Percentiles rank a stretch among this genome's conserved stretches.
phyloP scores from a whole-genome alignment of 2,329 filamentous ascomycete genomes.

The Ophiostoma tasmaniense region DNA sequence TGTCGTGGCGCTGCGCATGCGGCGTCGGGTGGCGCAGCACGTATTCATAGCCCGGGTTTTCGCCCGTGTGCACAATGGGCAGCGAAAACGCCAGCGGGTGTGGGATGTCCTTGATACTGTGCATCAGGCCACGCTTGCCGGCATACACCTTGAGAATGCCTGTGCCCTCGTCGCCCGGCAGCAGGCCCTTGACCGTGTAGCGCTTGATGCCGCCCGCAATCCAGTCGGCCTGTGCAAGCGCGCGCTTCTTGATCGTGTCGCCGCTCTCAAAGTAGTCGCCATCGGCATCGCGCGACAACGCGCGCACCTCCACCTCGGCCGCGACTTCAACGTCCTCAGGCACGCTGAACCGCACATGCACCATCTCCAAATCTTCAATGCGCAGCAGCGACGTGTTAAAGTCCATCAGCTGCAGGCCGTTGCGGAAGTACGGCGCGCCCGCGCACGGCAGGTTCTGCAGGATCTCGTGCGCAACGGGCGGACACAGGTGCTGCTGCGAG shows the following conservation, averaged over 20 bases:
- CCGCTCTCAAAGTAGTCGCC: constrained; percentile 92
- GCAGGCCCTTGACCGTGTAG: constrained; percentile 84
- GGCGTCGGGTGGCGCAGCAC: constrained; percentile 88
- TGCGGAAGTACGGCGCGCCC: constrained; percentile 81
- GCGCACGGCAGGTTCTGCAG: constrained; percentile 78
- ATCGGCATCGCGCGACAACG: constrained; percentile 72
- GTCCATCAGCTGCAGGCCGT: constrained; percentile 68
- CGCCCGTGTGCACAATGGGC: constrained; percentile 82
- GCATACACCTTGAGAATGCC: constrained; percentile 87
- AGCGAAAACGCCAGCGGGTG: constrained; percentile 82
- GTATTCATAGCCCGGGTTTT: constrained; percentile 92
- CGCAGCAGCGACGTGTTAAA: constrained; percentile 83
- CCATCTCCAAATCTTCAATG: constrained; percentile 87
- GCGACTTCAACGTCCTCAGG: constrained; percentile 85
- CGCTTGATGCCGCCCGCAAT: constrained; percentile 66
- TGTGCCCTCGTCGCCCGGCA: constrained; percentile 85
- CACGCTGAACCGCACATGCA: constrained; percentile 80
- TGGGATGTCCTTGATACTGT: constrained; percentile 92
- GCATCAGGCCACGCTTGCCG: constrained; percentile 91
- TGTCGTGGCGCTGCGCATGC: constrained; percentile 92
- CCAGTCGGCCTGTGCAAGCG: constrained; percentile 89
- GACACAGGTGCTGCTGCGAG: constrained; percentile 86
- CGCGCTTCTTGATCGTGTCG: constrained; percentile 75
- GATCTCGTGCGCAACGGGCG: constrained; percentile 75
- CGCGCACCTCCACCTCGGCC: constrained; percentile 81